phyloP scores from a whole-genome alignment of 2,329 filamentous ascomycete species.

The Stachybotrys echinatus region DNA sequence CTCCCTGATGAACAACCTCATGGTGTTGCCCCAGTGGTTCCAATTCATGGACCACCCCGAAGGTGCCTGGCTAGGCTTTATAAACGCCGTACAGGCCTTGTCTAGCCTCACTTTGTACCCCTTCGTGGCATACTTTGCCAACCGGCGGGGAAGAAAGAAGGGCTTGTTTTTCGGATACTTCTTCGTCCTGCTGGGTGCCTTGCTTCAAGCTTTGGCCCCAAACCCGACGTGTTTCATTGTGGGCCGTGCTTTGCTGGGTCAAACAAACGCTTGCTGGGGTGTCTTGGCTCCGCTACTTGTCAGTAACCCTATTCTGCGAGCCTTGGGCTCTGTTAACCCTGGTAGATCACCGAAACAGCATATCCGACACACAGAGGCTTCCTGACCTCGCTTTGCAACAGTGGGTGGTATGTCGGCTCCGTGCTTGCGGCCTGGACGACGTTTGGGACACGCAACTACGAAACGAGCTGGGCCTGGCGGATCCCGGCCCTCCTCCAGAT shows the following conservation, averaged over 20 bases:
- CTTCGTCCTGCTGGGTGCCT: constrained; percentile 17
- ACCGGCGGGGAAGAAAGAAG: constrained; percentile 11
- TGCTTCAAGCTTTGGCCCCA: constrained; percentile 10
- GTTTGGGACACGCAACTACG: constrained; percentile 5
- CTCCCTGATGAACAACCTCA: background rate
- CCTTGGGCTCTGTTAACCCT: too few relatives aligned
- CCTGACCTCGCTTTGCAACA: background rate
- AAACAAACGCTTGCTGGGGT: background rate
- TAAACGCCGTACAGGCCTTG: background rate
- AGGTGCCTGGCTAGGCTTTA: background rate
- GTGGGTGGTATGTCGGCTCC: constrained; percentile 1
- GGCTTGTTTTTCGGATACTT: constrained; percentile 18
- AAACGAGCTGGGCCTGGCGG: constrained; percentile 8
- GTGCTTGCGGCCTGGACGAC: constrained; percentile 5
- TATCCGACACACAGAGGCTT: background rate
- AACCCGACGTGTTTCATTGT: background rate
- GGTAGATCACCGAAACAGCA: background rate
- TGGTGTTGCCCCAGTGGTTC: background rate
- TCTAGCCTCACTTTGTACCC: too few relatives aligned
- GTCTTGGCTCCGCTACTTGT: background rate
- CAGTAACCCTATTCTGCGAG: too few relatives aligned
- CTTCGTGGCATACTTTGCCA: background rate
- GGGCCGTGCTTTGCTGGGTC: background rate
- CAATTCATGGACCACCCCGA: background rate
- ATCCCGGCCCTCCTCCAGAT: constrained; percentile 9